Evolutionary conservation across 2,329 filamentous ascomycete genomes (phyloP), one percentile per base, ranked within the genome.

Genomic region (Aspergillus neoniger): DNA sequence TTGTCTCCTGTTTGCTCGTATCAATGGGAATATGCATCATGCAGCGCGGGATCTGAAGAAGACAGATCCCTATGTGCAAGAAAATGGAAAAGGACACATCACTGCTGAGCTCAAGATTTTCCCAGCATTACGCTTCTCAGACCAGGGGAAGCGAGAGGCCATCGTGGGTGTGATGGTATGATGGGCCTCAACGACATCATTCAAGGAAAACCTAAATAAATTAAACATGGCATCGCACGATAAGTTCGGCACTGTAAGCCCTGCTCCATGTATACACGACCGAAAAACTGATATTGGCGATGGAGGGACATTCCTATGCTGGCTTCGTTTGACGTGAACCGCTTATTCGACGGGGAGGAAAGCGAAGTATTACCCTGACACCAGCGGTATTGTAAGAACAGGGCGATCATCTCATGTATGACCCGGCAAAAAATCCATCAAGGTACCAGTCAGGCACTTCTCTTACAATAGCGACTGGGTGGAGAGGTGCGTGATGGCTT

Each of bases 301-400:
- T 14, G 8, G 19, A 7, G 10, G 32, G 32, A 36, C 12, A 14
- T 15, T 4, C 12, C 14, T 15, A 23, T 10, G 19, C 10, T 6
- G 19, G 8, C 17, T 21, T 15, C 5, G 19, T 21, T 44, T 14
- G 21, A 44, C 23, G 12, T 44, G n/a, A 44, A 44, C 19, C 14
- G 15, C 6, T 32, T 3, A 32, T n/a, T 25, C 47, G 5, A 50
- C 47, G 14, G 41, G 41, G 47, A 6, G 47, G 30, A 15, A 10
- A 30, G 47, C 15, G n/a, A n/a, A 30, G 23, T 50, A 30, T 30
- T 50, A 50, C 47, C 25, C 47, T 30, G 25, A 17, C 44, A 21
- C 23, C 44, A 15, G 23, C 23, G 47, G 47, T 50, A 50, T 32
- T 50, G 47, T 50, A 56, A 43, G 58, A 36, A 48, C 47, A 60